These are phyloP conservation scores for Boletus vinaceobasis DNA, from an alignment of 768 basidiomycete genomes.

Conservation along the genomic window DNA sequence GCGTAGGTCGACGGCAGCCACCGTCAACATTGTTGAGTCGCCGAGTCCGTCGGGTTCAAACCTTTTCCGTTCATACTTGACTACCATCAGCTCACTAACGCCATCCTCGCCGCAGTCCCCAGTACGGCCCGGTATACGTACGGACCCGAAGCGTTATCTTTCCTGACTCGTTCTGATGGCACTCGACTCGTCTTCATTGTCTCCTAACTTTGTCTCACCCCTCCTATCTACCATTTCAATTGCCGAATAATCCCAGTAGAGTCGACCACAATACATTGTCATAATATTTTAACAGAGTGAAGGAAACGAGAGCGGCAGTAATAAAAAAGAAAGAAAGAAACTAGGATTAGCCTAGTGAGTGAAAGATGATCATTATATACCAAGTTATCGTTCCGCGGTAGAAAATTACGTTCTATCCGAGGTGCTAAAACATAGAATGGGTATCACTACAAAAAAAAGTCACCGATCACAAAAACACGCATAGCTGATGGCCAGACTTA, in stretches of 20 bases:
- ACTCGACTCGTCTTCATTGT: too few relatives aligned
- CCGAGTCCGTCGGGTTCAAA: not conserved
- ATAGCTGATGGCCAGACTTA: constrained; percentile 37
- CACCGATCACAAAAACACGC: not conserved
- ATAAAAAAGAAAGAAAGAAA: not conserved
- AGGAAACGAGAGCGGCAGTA: too few relatives aligned
- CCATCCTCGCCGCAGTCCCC: not conserved
- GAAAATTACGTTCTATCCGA: not conserved
- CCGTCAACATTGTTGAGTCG: not conserved
- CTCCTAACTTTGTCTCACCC: not conserved
- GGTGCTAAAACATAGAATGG: not conserved
- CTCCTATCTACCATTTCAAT: not conserved
- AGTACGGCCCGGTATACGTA: too few relatives aligned
- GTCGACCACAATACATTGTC: constrained; percentile 1
- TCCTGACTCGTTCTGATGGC: not conserved
- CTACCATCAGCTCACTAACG: not conserved
- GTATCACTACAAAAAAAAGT: constrained; percentile 20
- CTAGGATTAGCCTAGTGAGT: constrained; percentile 5
- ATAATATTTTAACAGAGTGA: not conserved
- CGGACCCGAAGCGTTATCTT: not conserved
- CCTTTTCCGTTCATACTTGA: not conserved
- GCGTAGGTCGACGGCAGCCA: constrained; percentile 13
- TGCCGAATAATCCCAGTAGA: not conserved
- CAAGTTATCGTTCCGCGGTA: constrained; percentile 12
- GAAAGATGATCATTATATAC: constrained; percentile 9